phyloP scores from a whole-genome alignment of 345 rosid species.

The Microcos paniculata region DNA sequence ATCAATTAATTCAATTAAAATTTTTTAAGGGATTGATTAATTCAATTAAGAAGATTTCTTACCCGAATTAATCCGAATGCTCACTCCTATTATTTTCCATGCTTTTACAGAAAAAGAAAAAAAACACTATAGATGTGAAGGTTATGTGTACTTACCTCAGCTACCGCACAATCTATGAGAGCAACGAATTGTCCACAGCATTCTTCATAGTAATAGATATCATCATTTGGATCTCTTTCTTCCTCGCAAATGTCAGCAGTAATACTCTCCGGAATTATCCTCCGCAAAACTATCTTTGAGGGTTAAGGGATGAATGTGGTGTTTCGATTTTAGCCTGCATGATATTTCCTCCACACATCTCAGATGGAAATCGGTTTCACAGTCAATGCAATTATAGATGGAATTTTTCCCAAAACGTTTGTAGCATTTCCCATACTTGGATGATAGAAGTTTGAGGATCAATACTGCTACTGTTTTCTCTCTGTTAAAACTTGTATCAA shows the following conservation, averaged over 20 bases:
- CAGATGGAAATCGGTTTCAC: not conserved
- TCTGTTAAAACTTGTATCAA: not conserved
- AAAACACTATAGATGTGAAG: too few relatives aligned
- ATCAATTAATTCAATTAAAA: too few relatives aligned
- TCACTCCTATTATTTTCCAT: too few relatives aligned
- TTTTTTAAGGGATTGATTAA: too few relatives aligned
- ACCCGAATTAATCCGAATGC: too few relatives aligned
- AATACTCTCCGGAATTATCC: not conserved
- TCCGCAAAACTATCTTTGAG: not conserved
- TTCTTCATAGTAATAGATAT: not conserved
- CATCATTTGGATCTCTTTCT: not conserved
- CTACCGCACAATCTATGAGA: too few relatives aligned
- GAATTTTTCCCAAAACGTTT: not conserved
- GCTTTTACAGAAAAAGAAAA: too few relatives aligned
- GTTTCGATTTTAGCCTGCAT: not conserved
- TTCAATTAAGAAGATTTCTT: too few relatives aligned
- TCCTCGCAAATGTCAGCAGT: too few relatives aligned
- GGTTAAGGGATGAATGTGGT: not conserved
- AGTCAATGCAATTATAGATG: not conserved
- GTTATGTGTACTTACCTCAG: too few relatives aligned
- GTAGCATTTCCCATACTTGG: not conserved
- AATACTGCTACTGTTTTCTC: not conserved
- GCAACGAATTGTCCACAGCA: not conserved
- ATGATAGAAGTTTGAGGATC: not conserved
- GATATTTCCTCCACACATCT: not conserved